Conservation (phyloP, 1,284 basidiomycete species). For the Mycena citricolor region DNA sequence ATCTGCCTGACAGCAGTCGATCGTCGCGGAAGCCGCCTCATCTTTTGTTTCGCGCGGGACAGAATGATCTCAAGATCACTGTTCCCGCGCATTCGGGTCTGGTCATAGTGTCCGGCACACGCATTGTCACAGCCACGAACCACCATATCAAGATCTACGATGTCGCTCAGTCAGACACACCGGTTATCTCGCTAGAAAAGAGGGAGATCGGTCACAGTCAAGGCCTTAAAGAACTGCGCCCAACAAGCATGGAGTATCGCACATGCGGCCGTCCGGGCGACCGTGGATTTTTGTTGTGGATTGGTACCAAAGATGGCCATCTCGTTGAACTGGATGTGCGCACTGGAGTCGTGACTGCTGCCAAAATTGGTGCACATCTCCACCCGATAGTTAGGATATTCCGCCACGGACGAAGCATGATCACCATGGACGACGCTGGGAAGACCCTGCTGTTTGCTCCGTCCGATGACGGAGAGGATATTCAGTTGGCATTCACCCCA, state of each 20-base stretch:
- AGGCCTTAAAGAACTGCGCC: conserved; percentile 64
- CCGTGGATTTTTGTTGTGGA: conserved; percentile 64
- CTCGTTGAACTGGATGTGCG: conserved; percentile 78
- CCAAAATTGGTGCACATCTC: conserved; percentile 62
- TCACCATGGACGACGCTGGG: conserved; percentile 81
- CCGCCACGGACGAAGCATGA: conserved; percentile 64
- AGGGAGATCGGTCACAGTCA: conserved; percentile 42
- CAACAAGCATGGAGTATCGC: conserved; percentile 78
- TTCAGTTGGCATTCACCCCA: conserved; percentile 43
- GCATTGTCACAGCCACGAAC: conserved; percentile 59
- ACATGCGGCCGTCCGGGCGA: conserved; percentile 41
- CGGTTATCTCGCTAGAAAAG: conserved; percentile 57
- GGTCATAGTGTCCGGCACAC: conserved; percentile 60
- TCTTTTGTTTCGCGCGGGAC: conserved; percentile 43
- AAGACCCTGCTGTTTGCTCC: conserved; percentile 76
- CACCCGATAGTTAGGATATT: conserved; percentile 73
- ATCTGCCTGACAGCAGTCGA: conserved; percentile 80
- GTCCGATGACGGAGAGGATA: conserved; percentile 36
- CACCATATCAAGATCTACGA: conserved; percentile 71
- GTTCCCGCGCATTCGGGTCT: conserved; percentile 57
- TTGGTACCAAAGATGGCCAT: conserved; percentile 87
- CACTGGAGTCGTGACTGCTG: conserved; percentile 54
- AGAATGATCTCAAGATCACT: conserved; percentile 45
- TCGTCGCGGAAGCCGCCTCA: conserved; percentile 79
- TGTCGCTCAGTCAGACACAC: conserved; percentile 46